A percentile compares a stretch with the other conserved stretches of the same genome.
phyloP scores from a whole-genome alignment of 805 yeast species.

The Starmerella gropengiesseri region DNA sequence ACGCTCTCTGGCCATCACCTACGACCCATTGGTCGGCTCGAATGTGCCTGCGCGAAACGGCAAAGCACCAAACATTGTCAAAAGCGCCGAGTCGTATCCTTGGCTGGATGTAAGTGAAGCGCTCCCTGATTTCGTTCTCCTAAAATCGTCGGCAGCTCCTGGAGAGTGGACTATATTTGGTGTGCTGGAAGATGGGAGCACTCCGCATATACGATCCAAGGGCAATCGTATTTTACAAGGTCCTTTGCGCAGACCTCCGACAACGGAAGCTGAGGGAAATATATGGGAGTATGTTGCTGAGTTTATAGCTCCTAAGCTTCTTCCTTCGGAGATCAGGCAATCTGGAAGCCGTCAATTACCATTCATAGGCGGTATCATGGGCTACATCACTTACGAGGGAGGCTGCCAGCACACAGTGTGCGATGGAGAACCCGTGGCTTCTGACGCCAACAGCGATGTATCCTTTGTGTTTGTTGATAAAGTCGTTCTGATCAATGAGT shows the following conservation, averaged over 20 bases:
- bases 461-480: constrained; percentile 23
- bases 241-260: constrained; percentile 6
- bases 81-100: background rate
- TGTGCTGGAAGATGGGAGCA: constrained; percentile 27
- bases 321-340: constrained; percentile 22
- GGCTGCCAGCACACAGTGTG: constrained; percentile 28
- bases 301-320: constrained; percentile 21
- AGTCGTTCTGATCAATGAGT: constrained; percentile 15
- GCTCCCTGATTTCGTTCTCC: constrained; percentile 42
- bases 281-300: constrained; percentile 14
- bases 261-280: background rate
- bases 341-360: constrained; percentile 39
- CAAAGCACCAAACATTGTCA: background rate
- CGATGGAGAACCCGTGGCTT: constrained; percentile 3
- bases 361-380: constrained; percentile 85
- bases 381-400: constrained; percentile 79
- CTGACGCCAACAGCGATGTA: constrained; percentile 21
- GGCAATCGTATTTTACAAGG: constrained; percentile 16
- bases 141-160: constrained; percentile 72
- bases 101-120: constrained; percentile 10
- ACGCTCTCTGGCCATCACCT: constrained; percentile 1
- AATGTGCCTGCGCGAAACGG: background rate
- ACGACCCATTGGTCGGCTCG: constrained; percentile 4
- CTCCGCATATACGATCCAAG: constrained; percentile 21
- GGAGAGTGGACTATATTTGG: constrained; percentile 88